phyloP scores from a whole-genome alignment of 805 yeast genomes.

The Myxozyma vanderwaltii region DNA sequence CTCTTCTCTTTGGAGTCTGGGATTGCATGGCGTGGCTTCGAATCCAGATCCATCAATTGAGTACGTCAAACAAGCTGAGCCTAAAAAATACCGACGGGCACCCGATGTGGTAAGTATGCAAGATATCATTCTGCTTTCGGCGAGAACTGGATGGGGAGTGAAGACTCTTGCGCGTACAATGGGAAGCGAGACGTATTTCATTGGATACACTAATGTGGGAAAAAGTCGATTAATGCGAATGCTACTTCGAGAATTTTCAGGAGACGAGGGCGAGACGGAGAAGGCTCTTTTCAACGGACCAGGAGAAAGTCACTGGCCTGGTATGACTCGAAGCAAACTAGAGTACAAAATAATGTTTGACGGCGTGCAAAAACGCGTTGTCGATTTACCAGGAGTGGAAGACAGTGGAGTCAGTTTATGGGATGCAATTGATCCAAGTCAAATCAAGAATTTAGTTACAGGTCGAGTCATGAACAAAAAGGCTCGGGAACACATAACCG shows the following conservation, averaged over 20 bases:
- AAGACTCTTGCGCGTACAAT: constrained; percentile 46
- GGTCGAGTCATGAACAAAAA: constrained; percentile 24
- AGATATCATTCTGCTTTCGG: constrained; percentile 55
- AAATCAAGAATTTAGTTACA: constrained; percentile 18
- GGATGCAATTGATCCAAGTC: constrained; percentile 35
- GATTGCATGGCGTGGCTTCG: background rate
- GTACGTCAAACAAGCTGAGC: background rate
- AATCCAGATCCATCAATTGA: background rate
- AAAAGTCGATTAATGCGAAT: constrained; percentile 75
- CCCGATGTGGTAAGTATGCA: background rate
- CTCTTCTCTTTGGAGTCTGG: constrained; percentile 14
- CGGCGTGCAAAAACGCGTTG: constrained; percentile 36
- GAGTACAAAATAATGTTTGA: constrained; percentile 44
- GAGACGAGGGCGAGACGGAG: background rate
- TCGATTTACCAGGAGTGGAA: constrained; percentile 41
- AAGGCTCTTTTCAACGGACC: constrained; percentile 42
- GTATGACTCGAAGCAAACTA: constrained; percentile 63
- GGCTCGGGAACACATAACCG: constrained; percentile 35
- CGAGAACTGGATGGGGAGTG: constrained; percentile 56
- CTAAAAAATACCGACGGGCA: no score
- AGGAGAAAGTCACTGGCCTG: constrained; percentile 56
- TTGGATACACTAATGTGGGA: constrained; percentile 91
- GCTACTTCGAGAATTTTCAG: constrained; percentile 48
- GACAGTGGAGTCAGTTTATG: constrained; percentile 34
- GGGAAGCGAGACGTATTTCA: constrained; percentile 48